Evolutionary conservation across 805 yeast genomes (phyloP).

Genomic region (Helenozyma baotianmanensis): DNA sequence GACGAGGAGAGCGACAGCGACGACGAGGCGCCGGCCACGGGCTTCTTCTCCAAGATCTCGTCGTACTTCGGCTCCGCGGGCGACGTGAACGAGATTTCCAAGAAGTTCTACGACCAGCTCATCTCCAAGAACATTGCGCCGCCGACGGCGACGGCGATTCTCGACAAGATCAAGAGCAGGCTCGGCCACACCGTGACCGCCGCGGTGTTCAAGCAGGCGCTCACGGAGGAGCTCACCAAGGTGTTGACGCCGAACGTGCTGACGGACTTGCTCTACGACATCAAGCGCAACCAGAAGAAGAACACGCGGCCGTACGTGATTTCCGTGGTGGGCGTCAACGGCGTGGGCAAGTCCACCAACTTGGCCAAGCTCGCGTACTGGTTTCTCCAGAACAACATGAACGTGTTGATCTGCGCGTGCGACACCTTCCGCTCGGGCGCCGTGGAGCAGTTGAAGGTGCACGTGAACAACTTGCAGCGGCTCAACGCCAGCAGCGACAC

Average conservation of each 20-base stretch:
- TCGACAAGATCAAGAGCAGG: constrained; percentile 64
- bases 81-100: constrained; percentile 58
- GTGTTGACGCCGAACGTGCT: constrained; percentile 90
- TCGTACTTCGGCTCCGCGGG: constrained; percentile 35
- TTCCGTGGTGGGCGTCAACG: constrained; percentile 96
- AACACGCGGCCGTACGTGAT: constrained; percentile 76
- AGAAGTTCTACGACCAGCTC: constrained; percentile 67
- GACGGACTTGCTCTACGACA: constrained; percentile 78
- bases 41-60: constrained; percentile 32
- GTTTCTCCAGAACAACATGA: constrained; percentile 84
- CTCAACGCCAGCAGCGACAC: constrained; percentile 48
- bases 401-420: constrained; percentile 90
- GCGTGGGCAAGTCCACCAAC: constrained; percentile 96
- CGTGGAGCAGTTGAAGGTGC: constrained; percentile 94
- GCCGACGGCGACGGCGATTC: constrained; percentile 71
- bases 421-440: constrained; percentile 98
- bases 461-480: constrained; percentile 76
- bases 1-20: constrained; percentile 23
- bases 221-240: constrained; percentile 66
- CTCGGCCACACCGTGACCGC: constrained; percentile 70
- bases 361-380: constrained; percentile 92
- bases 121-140: constrained; percentile 89
- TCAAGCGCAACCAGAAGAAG: constrained; percentile 36
- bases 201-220: constrained; percentile 56
- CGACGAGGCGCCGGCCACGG: constrained; percentile 5